Conservation (phyloP, 306 rosid genomes). For the Pyrus communis region DNA sequence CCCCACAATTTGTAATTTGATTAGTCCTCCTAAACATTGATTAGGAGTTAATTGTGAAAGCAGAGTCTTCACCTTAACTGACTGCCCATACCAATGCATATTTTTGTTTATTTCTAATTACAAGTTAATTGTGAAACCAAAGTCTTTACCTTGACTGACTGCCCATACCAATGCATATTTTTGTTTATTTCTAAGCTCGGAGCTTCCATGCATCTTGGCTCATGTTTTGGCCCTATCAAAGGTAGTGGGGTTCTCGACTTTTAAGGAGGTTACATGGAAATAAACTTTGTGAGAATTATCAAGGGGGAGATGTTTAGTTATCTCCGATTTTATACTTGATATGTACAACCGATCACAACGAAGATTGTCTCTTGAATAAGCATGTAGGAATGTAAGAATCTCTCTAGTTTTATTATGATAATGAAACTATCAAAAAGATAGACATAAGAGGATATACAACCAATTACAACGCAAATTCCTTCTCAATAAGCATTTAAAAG, state of each 20-base stretch:
- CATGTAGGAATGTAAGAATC: neutral
- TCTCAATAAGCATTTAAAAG: too few species aligned
- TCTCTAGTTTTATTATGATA: too few species aligned
- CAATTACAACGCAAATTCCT: too few species aligned
- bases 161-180: neutral
- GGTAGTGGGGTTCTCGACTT: neutral
- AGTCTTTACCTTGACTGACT: neutral
- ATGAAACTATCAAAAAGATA: too few species aligned
- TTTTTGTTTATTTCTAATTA: neutral
- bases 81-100: neutral
- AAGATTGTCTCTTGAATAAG: neutral
- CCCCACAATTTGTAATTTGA: neutral
- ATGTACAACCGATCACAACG: neutral
- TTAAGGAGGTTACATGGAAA: slow-evolving; percentile 3
- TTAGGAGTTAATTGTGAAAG: neutral
- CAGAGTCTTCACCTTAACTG: neutral
- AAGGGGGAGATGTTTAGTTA: neutral
- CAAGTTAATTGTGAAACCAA: neutral
- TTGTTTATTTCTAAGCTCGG: neutral
- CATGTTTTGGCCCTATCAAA: neutral
- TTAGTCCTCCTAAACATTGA: neutral
- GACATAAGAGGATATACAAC: too few species aligned
- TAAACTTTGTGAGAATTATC: neutral
- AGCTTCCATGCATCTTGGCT: neutral
- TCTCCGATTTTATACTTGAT: too few species aligned